Evolutionary conservation across 1,139 yeast species (phyloP).

Genomic region (Pichia sp.): DNA sequence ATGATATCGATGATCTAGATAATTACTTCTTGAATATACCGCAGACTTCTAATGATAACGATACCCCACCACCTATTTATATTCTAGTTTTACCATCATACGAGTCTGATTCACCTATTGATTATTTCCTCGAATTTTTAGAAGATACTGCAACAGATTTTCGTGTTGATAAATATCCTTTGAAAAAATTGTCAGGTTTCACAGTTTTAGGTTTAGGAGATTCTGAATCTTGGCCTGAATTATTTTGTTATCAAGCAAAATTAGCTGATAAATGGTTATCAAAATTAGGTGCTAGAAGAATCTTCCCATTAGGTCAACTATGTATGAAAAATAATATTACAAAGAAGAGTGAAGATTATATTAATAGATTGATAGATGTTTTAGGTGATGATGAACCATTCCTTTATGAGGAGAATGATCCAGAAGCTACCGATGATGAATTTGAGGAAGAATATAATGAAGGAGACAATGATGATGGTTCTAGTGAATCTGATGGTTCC

Average conservation of each 20-base stretch:
- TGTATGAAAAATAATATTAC: slow-evolving; percentile 73
- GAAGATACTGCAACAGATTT: slow-evolving; percentile 79
- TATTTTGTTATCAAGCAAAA: slow-evolving; percentile 82
- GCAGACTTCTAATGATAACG: slow-evolving; percentile 28
- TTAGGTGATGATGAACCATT: slow-evolving; percentile 64
- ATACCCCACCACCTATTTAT: slow-evolving; percentile 41
- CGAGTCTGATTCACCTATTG: slow-evolving; percentile 88
- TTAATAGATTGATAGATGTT: slow-evolving; percentile 48
- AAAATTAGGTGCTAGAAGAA: slow-evolving; percentile 75
- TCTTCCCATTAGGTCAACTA: slow-evolving; percentile 78
- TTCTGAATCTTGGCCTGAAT: slow-evolving; percentile 75
- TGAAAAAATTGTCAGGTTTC: slow-evolving; percentile 62
- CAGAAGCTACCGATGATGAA: slow-evolving; percentile 31
- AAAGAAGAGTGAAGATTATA: slow-evolving; percentile 58
- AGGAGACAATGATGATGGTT: slow-evolving; percentile 5
- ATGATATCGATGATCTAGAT: slow-evolving; percentile 80
- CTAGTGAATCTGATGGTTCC: slow-evolving; percentile 7
- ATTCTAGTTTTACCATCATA: slow-evolving; percentile 80
- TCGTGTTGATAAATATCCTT: slow-evolving; percentile 75
- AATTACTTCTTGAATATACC: slow-evolving; percentile 71
- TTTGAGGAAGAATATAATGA: slow-evolving; percentile 27
- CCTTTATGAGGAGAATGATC: slow-evolving; percentile 42
- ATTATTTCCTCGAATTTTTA: slow-evolving; percentile 74
- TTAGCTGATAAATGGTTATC: slow-evolving; percentile 70
- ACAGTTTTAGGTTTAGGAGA: slow-evolving; percentile 87